phyloP scores from a whole-genome alignment of 2,329 filamentous ascomycete species.

The Xylaria sp. region DNA sequence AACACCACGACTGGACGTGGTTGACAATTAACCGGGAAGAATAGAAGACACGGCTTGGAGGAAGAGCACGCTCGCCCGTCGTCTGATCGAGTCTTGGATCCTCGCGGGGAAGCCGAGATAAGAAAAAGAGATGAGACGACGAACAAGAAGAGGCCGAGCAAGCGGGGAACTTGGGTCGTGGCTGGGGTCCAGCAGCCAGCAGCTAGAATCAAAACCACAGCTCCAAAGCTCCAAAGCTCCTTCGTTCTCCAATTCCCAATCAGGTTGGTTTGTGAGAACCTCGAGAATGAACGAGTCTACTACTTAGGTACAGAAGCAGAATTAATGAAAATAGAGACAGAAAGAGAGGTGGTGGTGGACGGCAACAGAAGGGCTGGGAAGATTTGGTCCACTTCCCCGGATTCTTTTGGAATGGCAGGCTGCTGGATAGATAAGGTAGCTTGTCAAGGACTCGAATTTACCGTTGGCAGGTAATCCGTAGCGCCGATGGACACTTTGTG shows the following conservation, averaged over 20 bases:
- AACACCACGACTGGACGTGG: constrained; percentile 3
- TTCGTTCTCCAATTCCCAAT: constrained; percentile 31
- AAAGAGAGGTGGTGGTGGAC: background rate
- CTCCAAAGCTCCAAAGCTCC: constrained; percentile 30
- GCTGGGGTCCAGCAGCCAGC: constrained; percentile 39
- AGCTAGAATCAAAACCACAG: constrained; percentile 4
- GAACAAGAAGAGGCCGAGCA: constrained; percentile 21
- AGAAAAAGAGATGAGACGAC: constrained; percentile 18
- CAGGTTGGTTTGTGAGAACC: background rate
- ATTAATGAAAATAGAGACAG: background rate
- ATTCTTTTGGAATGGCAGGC: constrained; percentile 23
- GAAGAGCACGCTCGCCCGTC: background rate
- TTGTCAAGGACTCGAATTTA: background rate
- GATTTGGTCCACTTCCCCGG: constrained; percentile 16
- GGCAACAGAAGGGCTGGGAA: constrained; percentile 6
- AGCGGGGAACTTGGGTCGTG: constrained; percentile 32
- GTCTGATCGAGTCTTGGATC: constrained; percentile 17
- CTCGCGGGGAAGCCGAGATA: constrained; percentile 32
- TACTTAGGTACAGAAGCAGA: background rate
- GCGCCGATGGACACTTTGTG: background rate
- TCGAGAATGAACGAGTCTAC: background rate
- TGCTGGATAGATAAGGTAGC: background rate
- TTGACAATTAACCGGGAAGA: constrained; percentile 13
- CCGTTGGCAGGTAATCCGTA: background rate
- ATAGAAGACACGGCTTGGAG: background rate